Base-by-base conservation (phyloP, 495 filamentous ascomycete species). In the Penicillium coprophilum region DNA sequence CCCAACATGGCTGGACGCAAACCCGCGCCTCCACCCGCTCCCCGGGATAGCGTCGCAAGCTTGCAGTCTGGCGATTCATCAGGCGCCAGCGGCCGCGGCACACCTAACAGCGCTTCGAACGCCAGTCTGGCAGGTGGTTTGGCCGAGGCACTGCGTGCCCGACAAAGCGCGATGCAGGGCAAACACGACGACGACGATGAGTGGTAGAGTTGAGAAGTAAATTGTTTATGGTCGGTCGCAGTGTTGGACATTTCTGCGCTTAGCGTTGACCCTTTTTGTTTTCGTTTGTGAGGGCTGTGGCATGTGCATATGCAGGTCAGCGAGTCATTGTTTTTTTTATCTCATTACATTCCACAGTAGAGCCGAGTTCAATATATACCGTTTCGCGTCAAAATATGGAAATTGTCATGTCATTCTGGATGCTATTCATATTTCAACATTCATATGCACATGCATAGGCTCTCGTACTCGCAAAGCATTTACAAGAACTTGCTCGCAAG, bases 111-210 rank as follows among this genome's bases (percentile, higher is more conserved):
- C 60, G 81, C 87, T 15, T 85, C 84, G 32, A 80, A 80, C 52
- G 77, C 74, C 12, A 92, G 89, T 68, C 68, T 96, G 63, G 91
- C 90, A 1, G 91, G 89, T 20, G 89, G 90, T 1, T 74, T 97
- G 58, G 93, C 93, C 5, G 89, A 96, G 67, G 91, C 90, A 31
- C 67, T 94, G 70, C 72, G 86, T 66, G 83, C 85, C 59, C 78
- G 89, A 73, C 88, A 94, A 67, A 83, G 77, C 58, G 84, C 82
- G 10, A 87, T 88, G 84, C 81, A 81, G 52, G 78, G 78, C 38
- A 78, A 79, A 51, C 83, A 69, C 17, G 81, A 81, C 62, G 84
- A 89, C 55, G 89, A 94, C 50, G 91, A 85, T 48, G 82, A 94
- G 61, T 84, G 81, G 80, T 84, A 64, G 66, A 62, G 59, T 59